These are phyloP conservation scores for Elaphomyces granulatus DNA, from an alignment of 495 filamentous ascomycete genomes.

Conservation along the genomic window DNA sequence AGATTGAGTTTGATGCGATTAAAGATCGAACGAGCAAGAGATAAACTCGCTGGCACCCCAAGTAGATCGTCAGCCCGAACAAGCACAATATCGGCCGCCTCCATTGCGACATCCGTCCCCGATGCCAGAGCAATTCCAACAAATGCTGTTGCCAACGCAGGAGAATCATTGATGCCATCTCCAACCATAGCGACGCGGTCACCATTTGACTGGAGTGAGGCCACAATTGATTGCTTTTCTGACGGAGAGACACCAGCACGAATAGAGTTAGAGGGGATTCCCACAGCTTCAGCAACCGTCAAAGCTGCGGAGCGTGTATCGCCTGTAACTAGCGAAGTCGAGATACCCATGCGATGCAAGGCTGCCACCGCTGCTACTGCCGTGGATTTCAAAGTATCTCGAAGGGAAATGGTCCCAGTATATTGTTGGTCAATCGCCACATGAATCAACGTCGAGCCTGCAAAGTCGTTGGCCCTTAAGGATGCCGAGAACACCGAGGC, in stretches of 20 bases:
- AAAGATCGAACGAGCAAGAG: slow-evolving; percentile 78
- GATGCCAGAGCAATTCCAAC: slow-evolving; percentile 86
- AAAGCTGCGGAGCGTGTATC: slow-evolving; percentile 72
- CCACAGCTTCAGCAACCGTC: slow-evolving; percentile 68
- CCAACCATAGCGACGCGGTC: slow-evolving; percentile 90
- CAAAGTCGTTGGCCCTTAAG: slow-evolving; percentile 18
- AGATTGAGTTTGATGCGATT: slow-evolving; percentile 87
- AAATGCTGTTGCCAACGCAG: slow-evolving; percentile 81
- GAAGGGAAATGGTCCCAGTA: slow-evolving; percentile 65
- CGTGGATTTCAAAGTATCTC: slow-evolving; percentile 79
- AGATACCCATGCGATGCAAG: slow-evolving; percentile 67
- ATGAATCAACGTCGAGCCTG: slow-evolving; percentile 79
- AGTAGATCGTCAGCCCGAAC: slow-evolving; percentile 89
- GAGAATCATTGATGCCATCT: slow-evolving; percentile 98
- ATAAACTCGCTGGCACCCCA: slow-evolving; percentile 72
- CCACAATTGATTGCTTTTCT: slow-evolving; percentile 76
- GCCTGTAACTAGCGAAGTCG: slow-evolving; percentile 83
- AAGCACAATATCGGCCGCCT: slow-evolving; percentile 89
- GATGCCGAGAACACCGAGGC: slow-evolving; percentile 3
- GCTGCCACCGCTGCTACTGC: slow-evolving; percentile 76
- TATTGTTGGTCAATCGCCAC: slow-evolving; percentile 72
- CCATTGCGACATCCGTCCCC: slow-evolving; percentile 95
- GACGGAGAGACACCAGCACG: slow-evolving; percentile 73
- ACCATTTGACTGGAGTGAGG: slow-evolving; percentile 53
- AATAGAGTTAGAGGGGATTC: slow-evolving; percentile 60